Evolutionary conservation across 768 basidiomycete genomes (phyloP).

Genomic region (Rhodotorula sphaerocarpa): DNA sequence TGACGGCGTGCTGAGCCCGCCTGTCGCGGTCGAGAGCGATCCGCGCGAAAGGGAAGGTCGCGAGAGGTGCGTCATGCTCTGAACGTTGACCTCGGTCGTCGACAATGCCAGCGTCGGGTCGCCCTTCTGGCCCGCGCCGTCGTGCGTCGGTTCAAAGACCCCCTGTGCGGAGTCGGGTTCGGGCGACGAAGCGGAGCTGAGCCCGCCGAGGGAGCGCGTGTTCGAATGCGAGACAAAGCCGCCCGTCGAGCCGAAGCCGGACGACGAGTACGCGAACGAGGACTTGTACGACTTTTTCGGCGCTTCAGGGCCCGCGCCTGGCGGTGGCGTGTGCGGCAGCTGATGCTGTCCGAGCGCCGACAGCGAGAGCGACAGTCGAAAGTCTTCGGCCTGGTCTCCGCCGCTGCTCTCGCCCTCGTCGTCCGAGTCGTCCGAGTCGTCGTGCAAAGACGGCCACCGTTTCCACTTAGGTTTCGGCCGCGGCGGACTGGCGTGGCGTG

Average conservation of each 20-base stretch:
- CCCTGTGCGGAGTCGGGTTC: not conserved
- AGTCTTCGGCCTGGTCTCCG: slow-evolving; percentile 1
- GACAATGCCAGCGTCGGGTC: slow-evolving; percentile 10
- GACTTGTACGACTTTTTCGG: slow-evolving; percentile 7
- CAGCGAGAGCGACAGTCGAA: slow-evolving; percentile 13
- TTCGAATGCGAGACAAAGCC: slow-evolving; percentile 25
- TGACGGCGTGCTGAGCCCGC: not conserved
- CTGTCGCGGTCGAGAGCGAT: slow-evolving; percentile 6
- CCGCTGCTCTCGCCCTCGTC: slow-evolving; percentile 6
- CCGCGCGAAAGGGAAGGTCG: slow-evolving; percentile 20
- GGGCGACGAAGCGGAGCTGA: slow-evolving; percentile 5
- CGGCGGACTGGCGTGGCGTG: not conserved
- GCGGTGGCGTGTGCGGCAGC: not conserved
- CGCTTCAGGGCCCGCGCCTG: not conserved
- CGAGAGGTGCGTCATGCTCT: not conserved
- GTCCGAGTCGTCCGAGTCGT: slow-evolving; percentile 14
- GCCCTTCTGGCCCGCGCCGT: slow-evolving; percentile 5
- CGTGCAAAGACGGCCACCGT: slow-evolving; percentile 12
- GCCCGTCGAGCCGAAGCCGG: not conserved
- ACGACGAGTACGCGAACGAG: slow-evolving; percentile 25
- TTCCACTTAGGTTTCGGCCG: slow-evolving; percentile 14
- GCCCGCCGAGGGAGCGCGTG: slow-evolving; percentile 10
- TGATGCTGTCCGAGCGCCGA: slow-evolving; percentile 9
- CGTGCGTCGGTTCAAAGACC: slow-evolving; percentile 18
- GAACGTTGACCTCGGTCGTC: not conserved